Conservation (phyloP, 164 flowering plant species). For the Taxillus chinensis region DNA sequence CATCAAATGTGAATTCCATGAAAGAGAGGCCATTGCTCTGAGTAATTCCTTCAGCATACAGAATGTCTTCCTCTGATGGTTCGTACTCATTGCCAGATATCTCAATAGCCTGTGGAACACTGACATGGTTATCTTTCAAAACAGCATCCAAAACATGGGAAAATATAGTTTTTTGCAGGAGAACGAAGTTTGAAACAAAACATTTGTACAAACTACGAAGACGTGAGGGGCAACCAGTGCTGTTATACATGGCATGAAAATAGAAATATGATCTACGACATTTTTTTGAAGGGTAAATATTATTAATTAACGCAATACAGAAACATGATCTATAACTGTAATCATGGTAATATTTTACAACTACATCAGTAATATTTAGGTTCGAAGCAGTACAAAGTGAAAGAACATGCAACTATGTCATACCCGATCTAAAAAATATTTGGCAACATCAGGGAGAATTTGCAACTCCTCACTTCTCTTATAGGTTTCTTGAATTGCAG, state of each 20-base stretch:
- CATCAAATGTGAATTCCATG: slow-evolving; percentile 89
- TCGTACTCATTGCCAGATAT: slow-evolving; percentile 94
- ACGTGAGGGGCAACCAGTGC: too few species aligned
- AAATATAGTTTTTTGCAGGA: not conserved
- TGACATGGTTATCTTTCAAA: slow-evolving; percentile 1
- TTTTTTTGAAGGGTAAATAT: too few species aligned
- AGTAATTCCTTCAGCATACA: slow-evolving; percentile 97
- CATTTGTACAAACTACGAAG: too few species aligned
- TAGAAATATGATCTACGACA: too few species aligned
- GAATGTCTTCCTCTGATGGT: slow-evolving; percentile 83
- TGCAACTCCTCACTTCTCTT: slow-evolving; percentile 81
- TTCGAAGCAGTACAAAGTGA: too few species aligned
- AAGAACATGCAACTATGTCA: not conserved
- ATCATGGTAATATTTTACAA: too few species aligned
- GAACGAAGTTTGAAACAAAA: not conserved
- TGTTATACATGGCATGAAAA: too few species aligned
- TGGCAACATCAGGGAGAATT: slow-evolving; percentile 92
- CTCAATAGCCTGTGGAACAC: slow-evolving; percentile 65
- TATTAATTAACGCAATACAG: too few species aligned
- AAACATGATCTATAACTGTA: too few species aligned
- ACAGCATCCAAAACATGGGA: not conserved
- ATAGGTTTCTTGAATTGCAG: slow-evolving; percentile 85
- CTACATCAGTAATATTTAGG: not conserved
- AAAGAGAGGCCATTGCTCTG: slow-evolving; percentile 92
- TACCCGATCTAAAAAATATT: slow-evolving; percentile 90